These are phyloP conservation scores for Calonectria crousiana DNA, from an alignment of 2,329 filamentous ascomycete genomes.

Conservation along the genomic window DNA sequence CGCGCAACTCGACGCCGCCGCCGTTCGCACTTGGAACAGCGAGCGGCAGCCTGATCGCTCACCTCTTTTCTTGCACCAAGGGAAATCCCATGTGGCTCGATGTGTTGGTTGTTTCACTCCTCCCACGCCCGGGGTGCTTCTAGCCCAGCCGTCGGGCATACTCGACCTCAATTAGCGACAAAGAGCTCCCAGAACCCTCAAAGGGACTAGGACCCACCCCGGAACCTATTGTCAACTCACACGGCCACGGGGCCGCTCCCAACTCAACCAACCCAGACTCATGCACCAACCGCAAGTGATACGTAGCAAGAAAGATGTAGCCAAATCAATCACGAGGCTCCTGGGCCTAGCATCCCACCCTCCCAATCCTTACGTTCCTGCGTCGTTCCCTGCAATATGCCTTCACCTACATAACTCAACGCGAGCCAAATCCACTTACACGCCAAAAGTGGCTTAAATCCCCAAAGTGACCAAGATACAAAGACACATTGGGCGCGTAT, in stretches of 20 bases:
- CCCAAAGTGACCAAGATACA: not conserved
- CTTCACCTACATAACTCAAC: not conserved
- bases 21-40: not conserved
- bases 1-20: not conserved
- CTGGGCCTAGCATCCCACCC: not conserved
- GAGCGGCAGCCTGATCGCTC: not conserved
- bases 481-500: slow-evolving; percentile 13
- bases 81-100: slow-evolving; percentile 27
- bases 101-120: slow-evolving; percentile 16
- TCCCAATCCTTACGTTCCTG: not conserved
- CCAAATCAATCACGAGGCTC: not conserved
- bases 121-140: slow-evolving; percentile 33
- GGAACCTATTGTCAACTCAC: slow-evolving; percentile 38
- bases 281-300: not conserved
- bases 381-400: not conserved
- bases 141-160: slow-evolving; percentile 5
- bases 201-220: slow-evolving; percentile 30
- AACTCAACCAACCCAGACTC: slow-evolving; percentile 11
- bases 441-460: slow-evolving; percentile 8
- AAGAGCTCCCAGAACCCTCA: slow-evolving; percentile 5
- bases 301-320: slow-evolving; percentile 8
- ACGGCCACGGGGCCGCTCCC: slow-evolving; percentile 33
- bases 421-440: slow-evolving; percentile 23
- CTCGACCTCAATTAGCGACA: slow-evolving; percentile 6
- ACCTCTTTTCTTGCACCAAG: not conserved